phyloP scores from a whole-genome alignment of 164 flowering plant species.

The Vitis rupestris region DNA sequence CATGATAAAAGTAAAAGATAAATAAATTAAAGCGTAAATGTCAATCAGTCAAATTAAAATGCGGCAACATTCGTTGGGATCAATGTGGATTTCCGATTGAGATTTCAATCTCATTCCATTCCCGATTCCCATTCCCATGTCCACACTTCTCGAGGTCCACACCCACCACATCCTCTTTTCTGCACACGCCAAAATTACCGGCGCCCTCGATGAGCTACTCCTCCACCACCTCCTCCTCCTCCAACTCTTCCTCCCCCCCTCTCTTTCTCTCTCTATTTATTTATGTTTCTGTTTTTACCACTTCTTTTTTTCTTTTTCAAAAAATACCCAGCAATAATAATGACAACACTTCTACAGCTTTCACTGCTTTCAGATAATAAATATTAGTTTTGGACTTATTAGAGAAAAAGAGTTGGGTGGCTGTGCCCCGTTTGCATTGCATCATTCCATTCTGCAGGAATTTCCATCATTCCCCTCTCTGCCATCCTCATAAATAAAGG shows the following conservation, averaged over 20 bases:
- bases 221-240: neutral
- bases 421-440: neutral
- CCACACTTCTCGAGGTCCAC: slow-evolving; percentile 6
- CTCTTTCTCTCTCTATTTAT: too few relatives aligned
- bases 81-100: slow-evolving; percentile 7
- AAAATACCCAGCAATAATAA: neutral
- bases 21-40: neutral
- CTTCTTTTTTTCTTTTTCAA: neutral
- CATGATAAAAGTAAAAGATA: neutral
- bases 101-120: neutral
- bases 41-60: slow-evolving; percentile 2
- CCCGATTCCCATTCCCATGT: neutral
- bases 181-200: slow-evolving; percentile 23
- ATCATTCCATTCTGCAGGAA: slow-evolving; percentile 23
- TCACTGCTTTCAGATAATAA: slow-evolving; percentile 7
- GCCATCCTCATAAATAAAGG: slow-evolving; percentile 7
- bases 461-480: slow-evolving; percentile 29
- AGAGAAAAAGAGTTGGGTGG: neutral
- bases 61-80: neutral
- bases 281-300: too few relatives aligned
- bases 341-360: too few relatives aligned
- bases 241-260: too few relatives aligned
- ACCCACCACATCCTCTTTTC: neutral
- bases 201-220: slow-evolving; percentile 21
- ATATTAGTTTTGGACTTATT: neutral